Conservation (phyloP, 495 filamentous ascomycete species). For the Cercophora samala region DNA sequence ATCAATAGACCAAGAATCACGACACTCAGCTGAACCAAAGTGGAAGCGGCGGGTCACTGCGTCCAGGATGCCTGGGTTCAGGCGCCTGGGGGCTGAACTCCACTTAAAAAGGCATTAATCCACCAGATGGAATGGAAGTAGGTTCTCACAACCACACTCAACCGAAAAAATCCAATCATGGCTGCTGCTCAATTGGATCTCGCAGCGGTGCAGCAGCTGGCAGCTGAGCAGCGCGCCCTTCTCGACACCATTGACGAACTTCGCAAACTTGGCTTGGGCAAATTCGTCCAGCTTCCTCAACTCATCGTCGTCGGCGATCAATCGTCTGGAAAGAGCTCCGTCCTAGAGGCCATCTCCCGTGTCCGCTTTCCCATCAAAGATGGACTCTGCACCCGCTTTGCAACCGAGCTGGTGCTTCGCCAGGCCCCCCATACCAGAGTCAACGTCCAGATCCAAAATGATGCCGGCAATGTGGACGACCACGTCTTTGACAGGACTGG, state of each 20-base stretch:
- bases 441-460: conserved; percentile 37
- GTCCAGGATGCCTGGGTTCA: too few relatives aligned
- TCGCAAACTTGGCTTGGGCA: conserved; percentile 9
- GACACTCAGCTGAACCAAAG: too few relatives aligned
- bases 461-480: not conserved
- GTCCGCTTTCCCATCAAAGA: conserved; percentile 55
- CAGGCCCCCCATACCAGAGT: conserved; percentile 30
- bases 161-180: not conserved
- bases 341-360: conserved; percentile 64
- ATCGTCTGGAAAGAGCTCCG: conserved; percentile 63
- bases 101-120: too few relatives aligned
- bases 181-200: not conserved
- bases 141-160: too few relatives aligned
- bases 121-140: too few relatives aligned
- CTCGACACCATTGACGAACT: conserved; percentile 18
- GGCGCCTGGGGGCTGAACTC: too few relatives aligned
- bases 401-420: conserved; percentile 55
- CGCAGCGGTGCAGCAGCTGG: not conserved
- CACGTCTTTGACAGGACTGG: conserved; percentile 19
- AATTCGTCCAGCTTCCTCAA: conserved; percentile 15
- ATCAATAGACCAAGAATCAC: not conserved
- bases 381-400: conserved; percentile 53
- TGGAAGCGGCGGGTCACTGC: too few relatives aligned
- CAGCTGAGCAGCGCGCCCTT: conserved; percentile 9
- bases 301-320: conserved; percentile 31